phyloP scores from a whole-genome alignment of 306 rosid species.

The Astragalus membranaceus region DNA sequence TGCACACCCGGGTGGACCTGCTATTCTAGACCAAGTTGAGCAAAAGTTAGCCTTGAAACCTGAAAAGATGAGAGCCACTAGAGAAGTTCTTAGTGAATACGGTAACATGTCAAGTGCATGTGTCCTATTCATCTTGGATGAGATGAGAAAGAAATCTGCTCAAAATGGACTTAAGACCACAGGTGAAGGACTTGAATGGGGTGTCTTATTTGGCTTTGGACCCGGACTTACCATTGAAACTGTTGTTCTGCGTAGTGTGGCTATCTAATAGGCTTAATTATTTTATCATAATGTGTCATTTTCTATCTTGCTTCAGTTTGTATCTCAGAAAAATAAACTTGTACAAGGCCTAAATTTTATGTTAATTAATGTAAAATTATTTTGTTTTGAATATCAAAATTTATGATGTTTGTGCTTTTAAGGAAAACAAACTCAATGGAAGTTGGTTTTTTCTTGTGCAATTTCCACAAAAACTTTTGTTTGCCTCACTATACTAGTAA shows the following conservation, averaged over 20 bases:
- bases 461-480: too few species aligned
- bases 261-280: background rate
- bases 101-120: conserved; percentile 87
- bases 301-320: too few species aligned
- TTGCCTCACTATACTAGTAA: too few species aligned
- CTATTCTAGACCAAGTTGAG: conserved; percentile 31
- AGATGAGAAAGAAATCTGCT: conserved; percentile 47
- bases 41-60: conserved; percentile 13
- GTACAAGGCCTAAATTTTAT: background rate
- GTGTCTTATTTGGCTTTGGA: conserved; percentile 70
- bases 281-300: background rate
- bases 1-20: conserved; percentile 28
- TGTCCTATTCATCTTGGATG: conserved; percentile 59
- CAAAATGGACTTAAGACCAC: conserved; percentile 34
- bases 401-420: too few species aligned
- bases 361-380: too few species aligned
- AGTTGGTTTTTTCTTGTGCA: too few species aligned
- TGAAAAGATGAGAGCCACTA: conserved; percentile 24
- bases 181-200: conserved; percentile 54
- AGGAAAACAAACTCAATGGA: too few species aligned
- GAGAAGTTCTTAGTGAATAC: conserved; percentile 54
- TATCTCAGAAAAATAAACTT: background rate
- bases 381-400: too few species aligned
- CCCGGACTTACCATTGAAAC: conserved; percentile 52
- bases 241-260: conserved; percentile 48